Evolutionary conservation across 345 rosid species (phyloP), one percentile per base, ranked within the genome.

Genomic region (Raphanus raphanistrum): DNA sequence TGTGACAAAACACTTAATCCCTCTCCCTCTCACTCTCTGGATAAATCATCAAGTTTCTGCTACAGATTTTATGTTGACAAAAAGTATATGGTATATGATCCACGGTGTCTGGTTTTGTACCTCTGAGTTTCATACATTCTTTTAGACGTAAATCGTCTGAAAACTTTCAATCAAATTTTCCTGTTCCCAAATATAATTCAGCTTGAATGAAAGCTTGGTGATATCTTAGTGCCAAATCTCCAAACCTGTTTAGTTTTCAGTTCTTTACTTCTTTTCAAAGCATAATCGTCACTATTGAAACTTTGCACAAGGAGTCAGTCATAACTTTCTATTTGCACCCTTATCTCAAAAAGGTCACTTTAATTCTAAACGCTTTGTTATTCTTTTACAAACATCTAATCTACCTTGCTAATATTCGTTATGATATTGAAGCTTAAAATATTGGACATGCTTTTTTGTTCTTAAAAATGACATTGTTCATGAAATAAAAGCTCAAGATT

Each of bases 101-200:
- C 72, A 74, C 78, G 38, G 62, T 66, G 43, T 57, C 8, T 74
- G 72, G 82, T 75, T 80, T 74, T 80, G 79, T 70, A 64, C 82
- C 82, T 79, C 74, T 13, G 26, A 68, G 72, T 70, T 74, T 68
- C 26, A 15, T 75, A 68, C 41, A 75, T 70, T 80, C 73, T 79
- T 79, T 79, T 68, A 79, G 71, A 57, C 72, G 72, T 6, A 57
- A 66, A 26, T 74, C 74, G 32, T 72, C 76, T 21, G 54, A 72
- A 64, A 48, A 50, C 68, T 43, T 60, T 50, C 63, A 57, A 61
- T 57, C 4, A 32, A 9, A 54, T 63, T 45, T 33, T n/a, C 15
- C 13, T 26, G 13, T 61, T 62, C 10, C 59, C 48, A 62, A 73
- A 73, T 68, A 62, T 68, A 62, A 73, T 68, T 73, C 48, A 31